A percentile compares a stretch with the other conserved stretches of the same genome.
Conservation (phyloP, 2,329 filamentous ascomycete species). For the Bimuria novae-zelandiae region DNA sequence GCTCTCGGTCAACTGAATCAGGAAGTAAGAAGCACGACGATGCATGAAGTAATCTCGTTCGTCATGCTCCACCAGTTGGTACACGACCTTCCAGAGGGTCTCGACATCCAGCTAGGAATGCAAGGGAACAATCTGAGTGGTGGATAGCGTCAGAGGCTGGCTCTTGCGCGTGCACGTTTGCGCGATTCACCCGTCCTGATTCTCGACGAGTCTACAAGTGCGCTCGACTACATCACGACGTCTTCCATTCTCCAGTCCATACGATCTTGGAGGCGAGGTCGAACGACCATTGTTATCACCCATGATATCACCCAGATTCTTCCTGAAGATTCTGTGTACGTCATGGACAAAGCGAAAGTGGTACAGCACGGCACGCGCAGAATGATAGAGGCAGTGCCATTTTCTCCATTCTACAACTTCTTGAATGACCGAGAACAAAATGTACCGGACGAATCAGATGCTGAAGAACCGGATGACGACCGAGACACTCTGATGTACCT, state of each 20-base stretch:
- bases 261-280: conserved; percentile 74
- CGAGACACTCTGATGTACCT: conserved; percentile 23
- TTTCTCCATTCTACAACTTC: conserved; percentile 54
- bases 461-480: conserved; percentile 14
- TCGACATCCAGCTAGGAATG: conserved; percentile 72
- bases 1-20: conserved; percentile 67
- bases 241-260: conserved; percentile 73
- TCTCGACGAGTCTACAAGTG: conserved; percentile 86
- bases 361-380: conserved; percentile 70
- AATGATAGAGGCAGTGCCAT: conserved; percentile 55
- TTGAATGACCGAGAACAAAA: conserved; percentile 18
- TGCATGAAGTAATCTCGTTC: conserved; percentile 66
- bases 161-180: conserved; percentile 76
- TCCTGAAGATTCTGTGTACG: conserved; percentile 75
- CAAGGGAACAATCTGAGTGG: conserved; percentile 77
- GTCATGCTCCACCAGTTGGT: conserved; percentile 73
- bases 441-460: conserved; percentile 3
- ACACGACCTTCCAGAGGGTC: conserved; percentile 66
- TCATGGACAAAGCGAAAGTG: conserved; percentile 72
- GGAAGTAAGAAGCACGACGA: conserved; percentile 56
- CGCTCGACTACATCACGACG: conserved; percentile 75
- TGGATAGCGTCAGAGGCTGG: conserved; percentile 81
- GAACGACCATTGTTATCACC: conserved; percentile 91
- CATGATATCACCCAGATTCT: conserved; percentile 82
- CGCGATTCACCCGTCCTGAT: conserved; percentile 80